These are phyloP conservation scores for Papiliotrema laurentii DNA, from an alignment of 1,284 basidiomycete species.

Conservation along the genomic window DNA sequence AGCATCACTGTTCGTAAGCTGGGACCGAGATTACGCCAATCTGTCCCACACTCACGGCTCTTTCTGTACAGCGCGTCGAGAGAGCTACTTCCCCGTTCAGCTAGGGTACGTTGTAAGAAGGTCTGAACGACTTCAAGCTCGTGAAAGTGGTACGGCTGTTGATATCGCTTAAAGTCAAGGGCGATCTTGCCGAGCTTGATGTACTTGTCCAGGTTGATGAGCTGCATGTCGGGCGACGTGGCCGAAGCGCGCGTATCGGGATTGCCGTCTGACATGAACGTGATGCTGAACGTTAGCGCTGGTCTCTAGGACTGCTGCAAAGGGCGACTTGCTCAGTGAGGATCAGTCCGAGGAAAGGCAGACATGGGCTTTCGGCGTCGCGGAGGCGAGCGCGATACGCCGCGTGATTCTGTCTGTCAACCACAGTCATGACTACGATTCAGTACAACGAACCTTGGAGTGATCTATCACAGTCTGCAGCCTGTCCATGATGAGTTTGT, in stretches of 20 bases:
- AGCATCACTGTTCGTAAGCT: constrained; percentile 36
- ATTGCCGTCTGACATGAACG: constrained; percentile 94
- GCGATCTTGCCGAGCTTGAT: constrained; percentile 84
- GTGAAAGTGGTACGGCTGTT: constrained; percentile 52
- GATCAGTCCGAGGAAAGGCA: constrained; percentile 77
- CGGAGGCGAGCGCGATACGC: constrained; percentile 81
- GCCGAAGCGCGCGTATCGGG: constrained; percentile 78
- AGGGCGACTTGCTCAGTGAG: constrained; percentile 51
- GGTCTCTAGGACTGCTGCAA: background rate
- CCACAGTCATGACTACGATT: background rate
- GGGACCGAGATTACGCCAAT: background rate
- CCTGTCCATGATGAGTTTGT: constrained; percentile 69
- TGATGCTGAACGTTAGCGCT: constrained; percentile 54
- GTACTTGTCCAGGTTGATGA: constrained; percentile 95
- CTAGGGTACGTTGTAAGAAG: constrained; percentile 38
- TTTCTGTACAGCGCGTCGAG: constrained; percentile 48
- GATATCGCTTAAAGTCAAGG: constrained; percentile 91
- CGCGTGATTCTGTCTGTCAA: constrained; percentile 31
- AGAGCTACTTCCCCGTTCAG: constrained; percentile 43
- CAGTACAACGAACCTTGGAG: constrained; percentile 49
- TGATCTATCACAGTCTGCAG: constrained; percentile 86
- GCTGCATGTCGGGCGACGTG: constrained; percentile 65
- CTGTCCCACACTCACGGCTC: constrained; percentile 29
- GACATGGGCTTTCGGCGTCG: constrained; percentile 76
- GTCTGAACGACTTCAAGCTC: constrained; percentile 43